Percentiles rank a stretch among this genome's conserved stretches.
These are phyloP conservation scores for Potentilla sterilis DNA, from an alignment of 306 rosid genomes.

Conservation along the genomic window DNA sequence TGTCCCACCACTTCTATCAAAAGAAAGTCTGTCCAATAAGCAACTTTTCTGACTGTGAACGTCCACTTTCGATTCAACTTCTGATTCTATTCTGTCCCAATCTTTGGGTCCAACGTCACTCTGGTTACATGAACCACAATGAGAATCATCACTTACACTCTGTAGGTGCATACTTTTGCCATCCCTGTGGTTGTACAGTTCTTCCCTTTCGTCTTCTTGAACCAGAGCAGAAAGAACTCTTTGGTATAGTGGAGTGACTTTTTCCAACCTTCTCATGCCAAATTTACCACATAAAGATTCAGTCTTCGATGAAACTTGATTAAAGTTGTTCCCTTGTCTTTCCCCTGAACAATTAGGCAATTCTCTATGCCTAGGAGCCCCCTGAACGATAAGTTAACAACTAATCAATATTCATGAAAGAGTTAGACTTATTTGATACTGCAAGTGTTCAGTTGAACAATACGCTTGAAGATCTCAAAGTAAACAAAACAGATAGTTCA, in stretches of 20 bases:
- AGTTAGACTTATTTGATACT: constrained; percentile 9
- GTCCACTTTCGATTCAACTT: constrained; percentile 72
- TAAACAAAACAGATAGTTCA: constrained; percentile 15
- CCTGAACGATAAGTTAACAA: constrained; percentile 36
- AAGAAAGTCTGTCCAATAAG: constrained; percentile 65
- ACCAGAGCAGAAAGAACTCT: constrained; percentile 86
- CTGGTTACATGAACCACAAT: constrained; percentile 82
- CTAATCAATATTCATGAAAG: constrained; percentile 22
- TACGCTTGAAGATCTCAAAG: constrained; percentile 16
- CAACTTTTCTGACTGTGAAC: constrained; percentile 51
- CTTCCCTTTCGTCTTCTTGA: constrained; percentile 77
- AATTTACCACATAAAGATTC: constrained; percentile 45
- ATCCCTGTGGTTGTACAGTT: constrained; percentile 49
- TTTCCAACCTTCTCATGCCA: constrained; percentile 50
- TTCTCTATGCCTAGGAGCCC: constrained; percentile 45
- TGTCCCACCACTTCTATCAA: constrained; percentile 57
- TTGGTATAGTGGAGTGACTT: constrained; percentile 69
- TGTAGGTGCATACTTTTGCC: constrained; percentile 63
- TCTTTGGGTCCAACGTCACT: constrained; percentile 75
- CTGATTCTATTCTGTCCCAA: constrained; percentile 75
- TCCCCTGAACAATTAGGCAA: constrained; percentile 46
- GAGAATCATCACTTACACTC: constrained; percentile 85
- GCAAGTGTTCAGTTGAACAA: constrained; percentile 8
- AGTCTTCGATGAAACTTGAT: constrained; percentile 17
- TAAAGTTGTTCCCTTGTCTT: constrained; percentile 34